These are phyloP conservation scores for Skeletonema potamos DNA, from an alignment of 108 stramenopile species.

Conservation along the genomic window DNA sequence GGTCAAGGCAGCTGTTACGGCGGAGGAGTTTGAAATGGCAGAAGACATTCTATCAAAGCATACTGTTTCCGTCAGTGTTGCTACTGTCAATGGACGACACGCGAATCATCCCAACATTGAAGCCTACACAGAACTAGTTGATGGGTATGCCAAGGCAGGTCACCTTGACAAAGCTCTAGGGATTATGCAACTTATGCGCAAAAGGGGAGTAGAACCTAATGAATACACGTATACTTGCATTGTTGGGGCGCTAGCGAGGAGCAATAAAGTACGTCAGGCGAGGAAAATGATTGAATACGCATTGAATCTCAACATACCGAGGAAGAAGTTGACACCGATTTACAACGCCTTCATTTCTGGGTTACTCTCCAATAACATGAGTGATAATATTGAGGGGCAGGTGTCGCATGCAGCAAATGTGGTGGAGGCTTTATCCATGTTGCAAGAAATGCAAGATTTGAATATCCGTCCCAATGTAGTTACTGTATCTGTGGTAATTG, in stretches of 20 bases:
- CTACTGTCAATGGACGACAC: not conserved
- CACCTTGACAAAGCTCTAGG: conserved; percentile 57
- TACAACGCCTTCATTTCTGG: conserved; percentile 83
- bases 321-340: conserved; percentile 25
- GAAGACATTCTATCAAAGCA: conserved; percentile 55
- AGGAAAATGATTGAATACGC: conserved; percentile 57
- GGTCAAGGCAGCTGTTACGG: conserved; percentile 67
- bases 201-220: conserved; percentile 62
- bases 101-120: conserved; percentile 77
- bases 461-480: conserved; percentile 62
- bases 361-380: conserved; percentile 29
- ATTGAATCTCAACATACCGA: conserved; percentile 25
- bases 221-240: conserved; percentile 78
- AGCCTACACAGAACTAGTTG: conserved; percentile 79
- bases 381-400: conserved; percentile 1
- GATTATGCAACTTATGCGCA: conserved; percentile 60
- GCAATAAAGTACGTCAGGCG: conserved; percentile 57
- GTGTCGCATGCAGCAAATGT: conserved; percentile 30
- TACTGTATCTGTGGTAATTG: conserved; percentile 62
- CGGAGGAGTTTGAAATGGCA: conserved; percentile 62
- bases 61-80: conserved; percentile 22
- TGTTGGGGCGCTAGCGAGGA: conserved; percentile 67
- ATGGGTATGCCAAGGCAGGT: conserved; percentile 69
- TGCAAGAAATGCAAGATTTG: conserved; percentile 57
- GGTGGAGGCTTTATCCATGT: conserved; percentile 50